Base-by-base conservation (phyloP, 345 rosid species). In the Nephelium lappaceum region DNA sequence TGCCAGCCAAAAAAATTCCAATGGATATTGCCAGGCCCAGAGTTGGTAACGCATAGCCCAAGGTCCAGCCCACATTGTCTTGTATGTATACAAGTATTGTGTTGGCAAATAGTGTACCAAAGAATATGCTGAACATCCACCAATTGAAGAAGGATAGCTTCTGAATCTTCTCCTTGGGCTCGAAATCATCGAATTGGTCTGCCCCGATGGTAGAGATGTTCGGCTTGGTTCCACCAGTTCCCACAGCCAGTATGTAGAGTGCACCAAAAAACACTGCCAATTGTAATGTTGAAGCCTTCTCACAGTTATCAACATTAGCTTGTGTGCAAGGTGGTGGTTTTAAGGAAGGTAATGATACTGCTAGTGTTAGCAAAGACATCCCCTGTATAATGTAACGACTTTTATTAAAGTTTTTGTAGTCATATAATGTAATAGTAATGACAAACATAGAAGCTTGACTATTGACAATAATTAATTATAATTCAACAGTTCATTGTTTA, bases 91-190 rank as follows among this genome's bases (percentile, higher is more conserved):
- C 97, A 39, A 94, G 94, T 11, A 89, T 58, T 0, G 97, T 93
- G 85, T 94, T 90, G 58, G 98, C 95, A 38, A 96, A 93, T 42
- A 96, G 89, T 23, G 94, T 89, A 19, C 99, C 99, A 63, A 87
- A 84, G 84, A 94, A 96, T 69, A 94, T 91, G 86, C 97, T 88
- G 80, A 96, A 94, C 97, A 91, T 85, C 98, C 99, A 96, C 99
- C 98, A 96, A 60, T 94, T 96, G 94, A 96, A 96, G 90, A 94
- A 96, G 43, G 99, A 94, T 39, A 91, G 87, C 83, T 94, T 96
- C 0, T 85, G 83, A 64, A 67, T 79, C 86, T 94, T 96, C 86
- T 96, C 98, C 69, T 86, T 91, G 0, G 91, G 90, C 14, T 96
- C 86, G 31, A 91, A 93, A 31, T 89, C 97, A 31, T 96, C 99